Percentiles rank a stretch among this genome's conserved stretches.
Evolutionary conservation across 2,329 filamentous ascomycete species (phyloP).

Genomic region (Canariomyces notabilis): DNA sequence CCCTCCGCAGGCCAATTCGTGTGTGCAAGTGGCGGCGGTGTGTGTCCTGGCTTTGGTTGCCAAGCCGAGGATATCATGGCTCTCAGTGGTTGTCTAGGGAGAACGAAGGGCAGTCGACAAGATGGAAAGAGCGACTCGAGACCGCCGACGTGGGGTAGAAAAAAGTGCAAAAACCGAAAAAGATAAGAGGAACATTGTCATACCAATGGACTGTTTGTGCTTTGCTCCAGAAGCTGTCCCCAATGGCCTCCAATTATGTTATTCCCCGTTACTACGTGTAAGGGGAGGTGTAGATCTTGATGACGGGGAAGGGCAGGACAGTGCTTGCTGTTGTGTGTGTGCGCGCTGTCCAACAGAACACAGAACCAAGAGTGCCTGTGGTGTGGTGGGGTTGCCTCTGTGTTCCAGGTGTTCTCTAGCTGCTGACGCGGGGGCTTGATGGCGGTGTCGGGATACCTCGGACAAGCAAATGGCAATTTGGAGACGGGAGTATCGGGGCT

Average conservation of each 20-base stretch:
- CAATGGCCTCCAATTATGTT: background rate
- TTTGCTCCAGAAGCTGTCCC: background rate
- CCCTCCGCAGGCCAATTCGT: too few relatives aligned
- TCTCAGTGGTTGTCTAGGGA: too few relatives aligned
- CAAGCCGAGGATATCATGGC: too few relatives aligned
- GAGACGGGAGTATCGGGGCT: too few relatives aligned
- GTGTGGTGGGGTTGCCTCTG: constrained; percentile 5
- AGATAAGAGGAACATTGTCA: constrained; percentile 2
- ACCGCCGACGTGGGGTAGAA: background rate
- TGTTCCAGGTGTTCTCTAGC: background rate
- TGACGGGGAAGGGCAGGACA: constrained; percentile 5
- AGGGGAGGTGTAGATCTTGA: background rate
- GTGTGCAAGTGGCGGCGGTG: too few relatives aligned
- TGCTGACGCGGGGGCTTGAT: background rate
- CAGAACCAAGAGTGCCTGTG: too few relatives aligned
- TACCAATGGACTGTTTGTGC: constrained; percentile 1
- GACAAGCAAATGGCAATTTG: too few relatives aligned
- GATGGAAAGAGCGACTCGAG: background rate
- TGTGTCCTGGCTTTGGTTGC: too few relatives aligned
- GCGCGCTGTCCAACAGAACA: constrained; percentile 1
- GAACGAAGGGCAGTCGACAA: background rate
- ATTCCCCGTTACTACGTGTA: background rate
- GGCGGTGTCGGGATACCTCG: too few relatives aligned
- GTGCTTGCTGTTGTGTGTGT: too few relatives aligned
- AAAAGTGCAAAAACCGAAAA: background rate